These are phyloP conservation scores for Kwoniella botswanensis DNA, from an alignment of 768 basidiomycete genomes.

Conservation along the genomic window DNA sequence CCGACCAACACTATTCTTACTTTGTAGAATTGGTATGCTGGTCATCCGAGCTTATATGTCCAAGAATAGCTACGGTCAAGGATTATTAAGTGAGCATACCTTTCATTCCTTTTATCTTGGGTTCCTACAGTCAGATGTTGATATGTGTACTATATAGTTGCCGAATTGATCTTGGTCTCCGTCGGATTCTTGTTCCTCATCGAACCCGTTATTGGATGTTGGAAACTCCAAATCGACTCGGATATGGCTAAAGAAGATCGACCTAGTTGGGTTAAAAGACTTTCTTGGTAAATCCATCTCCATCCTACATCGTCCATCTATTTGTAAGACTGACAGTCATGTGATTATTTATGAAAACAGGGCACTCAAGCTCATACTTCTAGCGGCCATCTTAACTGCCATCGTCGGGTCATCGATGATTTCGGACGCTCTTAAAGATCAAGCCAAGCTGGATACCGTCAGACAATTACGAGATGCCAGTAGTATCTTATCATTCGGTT, in stretches of 20 bases:
- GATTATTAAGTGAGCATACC: conserved; percentile 31
- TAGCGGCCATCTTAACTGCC: conserved; percentile 31
- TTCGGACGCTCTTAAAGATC: conserved; percentile 16
- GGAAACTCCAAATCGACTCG: conserved; percentile 25
- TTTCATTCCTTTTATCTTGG: not conserved
- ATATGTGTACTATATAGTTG: too few species aligned
- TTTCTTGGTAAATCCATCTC: conserved; percentile 12
- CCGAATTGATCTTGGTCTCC: conserved; percentile 37
- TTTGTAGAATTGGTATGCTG: conserved; percentile 27
- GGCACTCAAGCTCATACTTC: conserved; percentile 5
- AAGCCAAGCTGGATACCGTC: conserved; percentile 20
- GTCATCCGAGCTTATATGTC: conserved; percentile 34
- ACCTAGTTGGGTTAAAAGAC: conserved; percentile 29
- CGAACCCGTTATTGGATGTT: conserved; percentile 30
- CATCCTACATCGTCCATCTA: too few species aligned
- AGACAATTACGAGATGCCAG: conserved; percentile 21
- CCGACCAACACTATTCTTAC: conserved; percentile 31
- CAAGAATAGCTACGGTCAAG: conserved; percentile 25
- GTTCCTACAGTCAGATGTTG: too few species aligned
- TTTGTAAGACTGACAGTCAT: too few species aligned
- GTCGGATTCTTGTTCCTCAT: conserved; percentile 42
- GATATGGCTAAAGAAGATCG: conserved; percentile 11
- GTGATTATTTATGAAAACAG: too few species aligned
- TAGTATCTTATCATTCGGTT: conserved; percentile 29
- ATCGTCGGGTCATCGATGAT: conserved; percentile 23